These are phyloP conservation scores for Nannochloris sp. DNA, from an alignment of 139 green algal genomes.

Conservation along the genomic window DNA sequence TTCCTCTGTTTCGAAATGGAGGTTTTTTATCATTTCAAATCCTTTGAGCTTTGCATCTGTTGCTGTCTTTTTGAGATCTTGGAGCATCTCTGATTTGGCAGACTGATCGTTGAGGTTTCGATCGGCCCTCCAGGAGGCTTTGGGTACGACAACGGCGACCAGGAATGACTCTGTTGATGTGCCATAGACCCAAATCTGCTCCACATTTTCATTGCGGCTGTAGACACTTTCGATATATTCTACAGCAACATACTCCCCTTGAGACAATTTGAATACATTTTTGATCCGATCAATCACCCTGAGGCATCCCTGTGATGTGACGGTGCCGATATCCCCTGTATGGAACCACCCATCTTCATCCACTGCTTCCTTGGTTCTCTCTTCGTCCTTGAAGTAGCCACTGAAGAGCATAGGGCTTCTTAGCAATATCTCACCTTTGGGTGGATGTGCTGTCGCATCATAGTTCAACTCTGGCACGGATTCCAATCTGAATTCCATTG, in stretches of 20 bases:
- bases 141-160: conserved; percentile 82
- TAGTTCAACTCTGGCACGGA: conserved; percentile 60
- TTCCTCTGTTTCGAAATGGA: conserved; percentile 38
- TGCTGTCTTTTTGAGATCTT: conserved; percentile 40
- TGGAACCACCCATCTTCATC: conserved; percentile 80
- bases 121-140: conserved; percentile 32
- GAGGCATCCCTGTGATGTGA: conserved; percentile 53
- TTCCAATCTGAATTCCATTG: conserved; percentile 57
- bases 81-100: conserved; percentile 35
- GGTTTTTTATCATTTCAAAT: conserved; percentile 66
- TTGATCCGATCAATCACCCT: conserved; percentile 95
- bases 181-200: conserved; percentile 88
- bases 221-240: conserved; percentile 86
- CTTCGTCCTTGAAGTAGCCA: conserved; percentile 73
- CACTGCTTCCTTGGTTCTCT: conserved; percentile 60
- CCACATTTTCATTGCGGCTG: conserved; percentile 53
- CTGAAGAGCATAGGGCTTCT: conserved; percentile 58
- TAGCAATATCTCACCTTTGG: conserved; percentile 73
- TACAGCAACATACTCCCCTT: conserved; percentile 75
- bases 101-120: background rate
- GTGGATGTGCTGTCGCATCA: conserved; percentile 28
- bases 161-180: conserved; percentile 55
- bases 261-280: conserved; percentile 97
- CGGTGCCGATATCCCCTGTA: conserved; percentile 71
- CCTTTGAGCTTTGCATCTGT: conserved; percentile 76